Conservation (phyloP, 1,139 yeast species). For the Sugiyamaella xylanicola region DNA sequence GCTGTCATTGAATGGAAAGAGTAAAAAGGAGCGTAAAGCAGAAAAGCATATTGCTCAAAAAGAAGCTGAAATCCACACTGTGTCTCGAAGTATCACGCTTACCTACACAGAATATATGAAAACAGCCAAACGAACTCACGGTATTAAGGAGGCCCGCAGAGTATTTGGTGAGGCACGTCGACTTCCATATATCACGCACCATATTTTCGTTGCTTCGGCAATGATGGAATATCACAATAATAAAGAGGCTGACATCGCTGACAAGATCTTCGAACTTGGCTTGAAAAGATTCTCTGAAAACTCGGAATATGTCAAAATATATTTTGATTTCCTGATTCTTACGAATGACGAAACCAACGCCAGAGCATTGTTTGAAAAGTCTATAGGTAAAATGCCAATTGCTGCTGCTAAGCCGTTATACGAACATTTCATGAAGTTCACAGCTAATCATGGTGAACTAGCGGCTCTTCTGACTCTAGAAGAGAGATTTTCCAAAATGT, state of each 20-base stretch:
- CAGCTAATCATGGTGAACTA: constrained; percentile 63
- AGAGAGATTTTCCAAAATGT: constrained; percentile 62
- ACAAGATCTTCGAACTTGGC: constrained; percentile 79
- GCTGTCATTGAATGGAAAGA: constrained; percentile 16
- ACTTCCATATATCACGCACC: constrained; percentile 67
- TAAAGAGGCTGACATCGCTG: constrained; percentile 64
- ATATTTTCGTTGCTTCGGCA: constrained; percentile 80
- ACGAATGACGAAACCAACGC: constrained; percentile 80
- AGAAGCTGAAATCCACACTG: constrained; percentile 13
- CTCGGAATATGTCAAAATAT: constrained; percentile 66
- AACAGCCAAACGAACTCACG: constrained; percentile 44
- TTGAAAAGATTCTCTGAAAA: constrained; percentile 55
- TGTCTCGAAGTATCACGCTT: constrained; percentile 39
- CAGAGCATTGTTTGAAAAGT: constrained; percentile 76
- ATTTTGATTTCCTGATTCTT: constrained; percentile 70
- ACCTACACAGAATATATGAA: constrained; percentile 43
- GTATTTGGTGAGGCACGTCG: constrained; percentile 69
- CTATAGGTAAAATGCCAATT: constrained; percentile 49
- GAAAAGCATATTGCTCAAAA: constrained; percentile 10
- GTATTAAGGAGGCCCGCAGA: constrained; percentile 46
- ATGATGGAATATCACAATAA: constrained; percentile 72
- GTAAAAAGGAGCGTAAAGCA: constrained; percentile 11
- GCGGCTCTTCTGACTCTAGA: constrained; percentile 69
- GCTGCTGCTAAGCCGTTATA: constrained; percentile 48
- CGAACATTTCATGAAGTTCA: constrained; percentile 55